These are phyloP conservation scores for Phialocephala subalpina DNA, from an alignment of 2,329 filamentous ascomycete genomes.

Conservation along the genomic window DNA sequence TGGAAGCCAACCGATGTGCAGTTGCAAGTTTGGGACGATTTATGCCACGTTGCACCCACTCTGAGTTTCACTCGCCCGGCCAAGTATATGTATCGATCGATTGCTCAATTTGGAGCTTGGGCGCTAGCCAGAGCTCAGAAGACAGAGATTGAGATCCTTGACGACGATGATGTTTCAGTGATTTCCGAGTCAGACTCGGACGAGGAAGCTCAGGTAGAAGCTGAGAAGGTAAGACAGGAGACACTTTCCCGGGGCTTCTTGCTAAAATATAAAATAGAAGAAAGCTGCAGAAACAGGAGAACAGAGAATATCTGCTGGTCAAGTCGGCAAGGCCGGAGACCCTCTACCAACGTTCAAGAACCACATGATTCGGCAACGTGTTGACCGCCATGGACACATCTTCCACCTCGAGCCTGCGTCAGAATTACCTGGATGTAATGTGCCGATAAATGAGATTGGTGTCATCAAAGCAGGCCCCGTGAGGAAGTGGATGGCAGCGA, in stretches of 20 bases:
- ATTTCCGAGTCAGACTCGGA: slow-evolving; percentile 68
- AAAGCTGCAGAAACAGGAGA: slow-evolving; percentile 26
- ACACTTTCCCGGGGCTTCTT: not conserved
- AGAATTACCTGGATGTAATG: slow-evolving; percentile 70
- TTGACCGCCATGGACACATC: slow-evolving; percentile 80
- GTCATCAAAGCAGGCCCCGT: slow-evolving; percentile 83
- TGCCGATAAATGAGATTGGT: slow-evolving; percentile 73
- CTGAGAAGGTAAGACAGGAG: slow-evolving; percentile 38
- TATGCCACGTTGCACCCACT: slow-evolving; percentile 92
- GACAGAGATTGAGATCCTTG: slow-evolving; percentile 79
- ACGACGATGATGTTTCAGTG: slow-evolving; percentile 79
- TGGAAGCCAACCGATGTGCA: slow-evolving; percentile 91
- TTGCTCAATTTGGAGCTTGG: slow-evolving; percentile 95
- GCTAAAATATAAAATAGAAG: slow-evolving; percentile 14
- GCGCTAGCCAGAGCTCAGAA: slow-evolving; percentile 84
- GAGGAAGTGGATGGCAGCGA: slow-evolving; percentile 82
- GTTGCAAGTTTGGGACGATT: slow-evolving; percentile 93
- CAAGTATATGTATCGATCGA: slow-evolving; percentile 92
- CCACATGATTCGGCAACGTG: slow-evolving; percentile 91
- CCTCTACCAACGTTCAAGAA: slow-evolving; percentile 79
- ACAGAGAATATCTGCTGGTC: slow-evolving; percentile 19
- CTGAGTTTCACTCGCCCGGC: slow-evolving; percentile 96
- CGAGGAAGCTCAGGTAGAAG: slow-evolving; percentile 41
- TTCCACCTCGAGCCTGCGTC: slow-evolving; percentile 70
- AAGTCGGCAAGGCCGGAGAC: slow-evolving; percentile 88